Base-by-base conservation (phyloP, 2,329 filamentous ascomycete species). In the Sclerotinia glacialis region DNA sequence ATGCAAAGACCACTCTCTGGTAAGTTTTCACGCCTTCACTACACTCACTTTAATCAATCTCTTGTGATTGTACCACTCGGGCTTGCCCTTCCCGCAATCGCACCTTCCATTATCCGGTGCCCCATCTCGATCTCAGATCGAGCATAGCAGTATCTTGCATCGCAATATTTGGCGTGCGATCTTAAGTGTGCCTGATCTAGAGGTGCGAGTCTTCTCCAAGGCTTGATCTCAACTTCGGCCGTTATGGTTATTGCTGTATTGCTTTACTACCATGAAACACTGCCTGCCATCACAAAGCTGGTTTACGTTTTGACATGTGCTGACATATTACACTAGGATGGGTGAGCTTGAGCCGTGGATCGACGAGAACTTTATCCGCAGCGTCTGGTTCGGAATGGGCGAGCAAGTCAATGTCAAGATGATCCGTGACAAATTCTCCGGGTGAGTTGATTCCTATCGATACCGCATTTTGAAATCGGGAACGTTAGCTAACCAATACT, bases 311-410 rank as follows among this genome's bases (percentile, higher is more conserved):
- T 18, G 21, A 34, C 37, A 21, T 26, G 5, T 47, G 71, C 59
- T 53, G 46, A 42, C 49, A 12, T 18, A 60, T 62, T 47, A 69
- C 16, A 53, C 28, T 69, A 97, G 93, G 94, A 99, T 99, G 95
- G 95, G 95, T 73, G 95, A 99, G 79, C 89, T 99, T 71, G 94
- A 98, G 80, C 92, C 93, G 37, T 99, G 95, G 95, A 98, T 99
- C 81, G 95, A 99, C 75, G 95, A 99, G 83, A 96, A 94, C 80
- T 99, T 98, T 79, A 91, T 99, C 77, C 93, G 96, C 80, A 95
- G 91, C 74, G 88, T 98, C 55, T 98, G 83, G 71, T 96, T 92
- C 76, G 88, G 93, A 74, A 91, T 97, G 82, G 93, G 91, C 73
- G 95, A 98, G 80, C 88, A 88, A 71, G 95, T 99, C 75, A 97